phyloP scores from a whole-genome alignment of 257 asterid genomes.

The Solanum okadae region DNA sequence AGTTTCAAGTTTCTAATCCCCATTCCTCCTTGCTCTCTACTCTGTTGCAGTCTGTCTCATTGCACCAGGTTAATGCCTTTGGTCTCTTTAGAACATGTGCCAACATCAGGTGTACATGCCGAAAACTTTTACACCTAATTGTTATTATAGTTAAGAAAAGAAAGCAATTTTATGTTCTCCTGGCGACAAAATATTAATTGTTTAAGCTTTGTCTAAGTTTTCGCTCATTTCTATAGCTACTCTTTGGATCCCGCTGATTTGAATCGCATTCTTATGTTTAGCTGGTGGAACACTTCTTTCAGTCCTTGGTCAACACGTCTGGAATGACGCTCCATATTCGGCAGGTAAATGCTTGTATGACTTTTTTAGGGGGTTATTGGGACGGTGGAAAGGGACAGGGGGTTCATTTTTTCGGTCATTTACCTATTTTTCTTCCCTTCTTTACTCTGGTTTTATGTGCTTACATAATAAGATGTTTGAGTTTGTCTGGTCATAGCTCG shows the following conservation, averaged over 20 bases:
- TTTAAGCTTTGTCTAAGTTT: not conserved
- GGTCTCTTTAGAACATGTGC: not conserved
- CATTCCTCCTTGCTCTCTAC: not conserved
- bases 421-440: not conserved
- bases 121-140: not conserved
- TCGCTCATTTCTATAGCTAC: not conserved
- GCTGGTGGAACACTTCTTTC: constrained; percentile 99
- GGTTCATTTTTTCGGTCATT: not conserved
- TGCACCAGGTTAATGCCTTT: not conserved
- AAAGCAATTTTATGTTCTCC: not conserved
- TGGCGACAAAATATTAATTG: not conserved
- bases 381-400: not conserved
- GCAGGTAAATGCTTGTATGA: constrained; percentile 40
- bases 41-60: not conserved
- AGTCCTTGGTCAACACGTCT: constrained; percentile 90
- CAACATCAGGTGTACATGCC: not conserved
- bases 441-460: not conserved
- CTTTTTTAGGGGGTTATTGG: not conserved
- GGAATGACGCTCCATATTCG: constrained; percentile 98
- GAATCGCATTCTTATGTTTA: constrained; percentile 1
- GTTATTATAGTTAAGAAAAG: not conserved
- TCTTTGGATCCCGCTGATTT: not conserved
- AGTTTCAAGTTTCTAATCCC: not conserved
- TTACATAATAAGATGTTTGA: not conserved
- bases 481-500: constrained; percentile 44